Conservation (phyloP, 2,329 filamentous ascomycete genomes). For the Verticillium klebahnii region DNA sequence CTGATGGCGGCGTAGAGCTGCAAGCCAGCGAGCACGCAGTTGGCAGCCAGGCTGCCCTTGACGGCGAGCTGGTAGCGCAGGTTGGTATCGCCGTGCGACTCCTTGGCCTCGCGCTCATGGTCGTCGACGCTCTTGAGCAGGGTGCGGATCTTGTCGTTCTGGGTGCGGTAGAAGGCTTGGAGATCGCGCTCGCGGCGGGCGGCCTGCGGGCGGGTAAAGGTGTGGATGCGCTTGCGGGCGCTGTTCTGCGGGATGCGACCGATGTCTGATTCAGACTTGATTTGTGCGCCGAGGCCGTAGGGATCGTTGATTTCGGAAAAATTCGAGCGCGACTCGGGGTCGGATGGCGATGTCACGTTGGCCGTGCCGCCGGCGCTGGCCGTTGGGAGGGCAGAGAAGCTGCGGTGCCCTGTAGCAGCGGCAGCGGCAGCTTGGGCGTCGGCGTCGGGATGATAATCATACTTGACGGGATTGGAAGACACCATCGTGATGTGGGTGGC, state of each 20-base stretch:
- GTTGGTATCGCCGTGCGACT: slow-evolving; percentile 77
- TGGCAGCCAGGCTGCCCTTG: slow-evolving; percentile 70
- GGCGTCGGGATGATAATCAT: not conserved
- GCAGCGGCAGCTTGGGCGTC: not conserved
- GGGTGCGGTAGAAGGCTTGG: slow-evolving; percentile 78
- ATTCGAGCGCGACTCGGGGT: slow-evolving; percentile 11
- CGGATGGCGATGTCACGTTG: not conserved
- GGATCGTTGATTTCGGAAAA: slow-evolving; percentile 57
- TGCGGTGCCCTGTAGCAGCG: not conserved
- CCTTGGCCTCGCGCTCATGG: slow-evolving; percentile 75
- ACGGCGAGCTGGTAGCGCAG: slow-evolving; percentile 66
- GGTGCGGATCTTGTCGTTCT: slow-evolving; percentile 91
- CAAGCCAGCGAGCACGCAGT: slow-evolving; percentile 70
- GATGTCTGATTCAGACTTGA: slow-evolving; percentile 76
- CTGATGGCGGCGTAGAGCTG: slow-evolving; percentile 86
- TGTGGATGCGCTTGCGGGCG: slow-evolving; percentile 61
- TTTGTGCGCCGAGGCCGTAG: slow-evolving; percentile 68
- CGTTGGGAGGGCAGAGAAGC: not conserved
- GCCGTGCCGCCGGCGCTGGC: not conserved
- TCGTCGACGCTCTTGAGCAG: slow-evolving; percentile 91
- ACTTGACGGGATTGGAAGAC: slow-evolving; percentile 2
- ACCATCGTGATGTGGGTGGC: not conserved
- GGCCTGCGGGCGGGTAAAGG: slow-evolving; percentile 15
- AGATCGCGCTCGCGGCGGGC: slow-evolving; percentile 49
- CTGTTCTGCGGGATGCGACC: slow-evolving; percentile 75